Evolutionary conservation across 306 rosid genomes (phyloP).

Genomic region (Corylus americana): DNA sequence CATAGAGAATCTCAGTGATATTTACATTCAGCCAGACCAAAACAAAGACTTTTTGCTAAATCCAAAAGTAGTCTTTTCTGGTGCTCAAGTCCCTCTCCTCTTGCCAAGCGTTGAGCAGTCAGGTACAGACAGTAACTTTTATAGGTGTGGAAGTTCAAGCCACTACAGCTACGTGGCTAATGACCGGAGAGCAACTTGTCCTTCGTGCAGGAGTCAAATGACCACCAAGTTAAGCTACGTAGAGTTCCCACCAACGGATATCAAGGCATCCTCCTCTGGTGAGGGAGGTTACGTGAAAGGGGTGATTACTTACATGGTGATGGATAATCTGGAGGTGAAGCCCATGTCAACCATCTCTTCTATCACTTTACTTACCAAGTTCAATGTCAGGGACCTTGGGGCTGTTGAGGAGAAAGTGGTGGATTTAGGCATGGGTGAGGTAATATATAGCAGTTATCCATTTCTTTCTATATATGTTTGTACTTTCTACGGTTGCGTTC

Average conservation of each 20-base stretch:
- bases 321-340: constrained; percentile 37
- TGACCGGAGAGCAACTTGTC: too few species aligned
- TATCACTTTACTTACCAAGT: constrained; percentile 12
- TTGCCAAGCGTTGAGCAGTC: not conserved
- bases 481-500: too few species aligned
- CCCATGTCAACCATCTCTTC: constrained; percentile 27
- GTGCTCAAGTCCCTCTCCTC: not conserved
- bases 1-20: not conserved
- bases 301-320: constrained; percentile 34
- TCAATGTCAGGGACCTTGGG: constrained; percentile 22
- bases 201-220: too few species aligned
- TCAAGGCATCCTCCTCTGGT: not conserved
- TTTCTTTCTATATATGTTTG: not conserved
- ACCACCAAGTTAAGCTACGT: not conserved
- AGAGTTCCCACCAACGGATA: not conserved
- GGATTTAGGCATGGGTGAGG: constrained; percentile 29
- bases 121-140: too few species aligned
- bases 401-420: constrained; percentile 29
- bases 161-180: too few species aligned
- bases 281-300: constrained; percentile 33
- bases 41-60: not conserved
- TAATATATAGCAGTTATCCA: not conserved
- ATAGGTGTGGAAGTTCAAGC: too few species aligned
- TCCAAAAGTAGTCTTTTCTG: not conserved
- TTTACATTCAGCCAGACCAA: not conserved